Evolutionary conservation across 345 rosid genomes (phyloP).

Genomic region (Corchorus capsularis): DNA sequence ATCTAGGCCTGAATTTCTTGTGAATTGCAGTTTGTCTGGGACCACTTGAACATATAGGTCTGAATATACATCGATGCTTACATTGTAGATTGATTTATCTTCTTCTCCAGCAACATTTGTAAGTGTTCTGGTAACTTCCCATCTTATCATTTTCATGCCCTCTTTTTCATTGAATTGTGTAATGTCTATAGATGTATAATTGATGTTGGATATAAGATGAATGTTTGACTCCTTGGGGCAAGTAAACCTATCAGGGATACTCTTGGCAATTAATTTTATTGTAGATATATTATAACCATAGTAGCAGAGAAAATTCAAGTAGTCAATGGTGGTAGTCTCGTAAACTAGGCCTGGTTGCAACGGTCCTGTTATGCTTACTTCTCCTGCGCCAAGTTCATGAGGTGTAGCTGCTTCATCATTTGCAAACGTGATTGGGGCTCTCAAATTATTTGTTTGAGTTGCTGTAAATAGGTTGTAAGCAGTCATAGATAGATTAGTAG

Average conservation of each 20-base stretch:
- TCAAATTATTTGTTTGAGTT: conserved; percentile 55
- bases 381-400: conserved; percentile 71
- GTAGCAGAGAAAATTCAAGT: conserved; percentile 74
- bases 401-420: conserved; percentile 65
- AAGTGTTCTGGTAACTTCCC: conserved; percentile 40
- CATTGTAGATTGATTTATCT: conserved; percentile 41
- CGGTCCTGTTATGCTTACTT: conserved; percentile 52
- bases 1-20: conserved; percentile 21
- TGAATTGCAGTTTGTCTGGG: no score
- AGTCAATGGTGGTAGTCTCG: conserved; percentile 64
- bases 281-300: conserved; percentile 45
- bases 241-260: conserved; percentile 43
- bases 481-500: conserved; percentile 5
- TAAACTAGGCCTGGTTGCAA: conserved; percentile 66
- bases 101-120: conserved; percentile 68
- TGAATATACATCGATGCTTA: conserved; percentile 24
- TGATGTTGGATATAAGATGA: conserved; percentile 57
- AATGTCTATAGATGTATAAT: conserved; percentile 76
- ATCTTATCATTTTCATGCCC: conserved; percentile 31
- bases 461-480: conserved; percentile 39
- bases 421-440: conserved; percentile 50
- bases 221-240: conserved; percentile 51
- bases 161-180: conserved; percentile 40
- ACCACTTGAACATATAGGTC: conserved; percentile 11
- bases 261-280: conserved; percentile 45